phyloP scores from a whole-genome alignment of 2,329 filamentous ascomycete genomes.

The Pseudogymnoascus sp. region DNA sequence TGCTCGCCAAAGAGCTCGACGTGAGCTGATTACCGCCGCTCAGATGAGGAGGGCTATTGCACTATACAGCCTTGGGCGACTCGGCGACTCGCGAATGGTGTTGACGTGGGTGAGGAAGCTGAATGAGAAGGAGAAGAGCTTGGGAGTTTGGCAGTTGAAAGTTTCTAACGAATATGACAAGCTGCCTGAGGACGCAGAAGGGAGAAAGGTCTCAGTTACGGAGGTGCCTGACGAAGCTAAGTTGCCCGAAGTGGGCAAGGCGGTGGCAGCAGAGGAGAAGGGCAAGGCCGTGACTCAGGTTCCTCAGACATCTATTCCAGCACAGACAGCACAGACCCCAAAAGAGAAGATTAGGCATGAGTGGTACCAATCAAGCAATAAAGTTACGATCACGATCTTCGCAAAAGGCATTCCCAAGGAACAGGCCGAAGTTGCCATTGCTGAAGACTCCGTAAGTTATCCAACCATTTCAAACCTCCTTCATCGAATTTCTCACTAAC shows the following conservation, averaged over 20 bases:
- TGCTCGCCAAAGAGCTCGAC: conserved; percentile 61
- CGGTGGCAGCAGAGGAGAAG: conserved; percentile 17
- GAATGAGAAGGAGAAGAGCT: conserved; percentile 43
- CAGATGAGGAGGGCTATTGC: conserved; percentile 74
- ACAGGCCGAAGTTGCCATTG: conserved; percentile 41
- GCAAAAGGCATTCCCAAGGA: conserved; percentile 57
- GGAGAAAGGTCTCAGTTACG: conserved; percentile 36
- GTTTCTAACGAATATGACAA: conserved; percentile 43
- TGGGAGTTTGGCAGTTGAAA: conserved; percentile 54
- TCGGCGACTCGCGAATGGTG: conserved; percentile 68
- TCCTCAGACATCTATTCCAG: conserved; percentile 9
- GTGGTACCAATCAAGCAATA: conserved; percentile 59
- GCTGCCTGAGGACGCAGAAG: conserved; percentile 43
- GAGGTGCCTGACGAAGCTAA: conserved; percentile 45
- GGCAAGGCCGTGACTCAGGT: conserved; percentile 6
- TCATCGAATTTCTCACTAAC: conserved; percentile 12
- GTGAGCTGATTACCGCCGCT: conserved; percentile 69
- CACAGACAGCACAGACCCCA: conserved; percentile 32
- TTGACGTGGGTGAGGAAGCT: conserved; percentile 51
- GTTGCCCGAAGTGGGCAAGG: conserved; percentile 31
- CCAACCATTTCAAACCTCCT: conserved; percentile 12
- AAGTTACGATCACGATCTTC: conserved; percentile 56
- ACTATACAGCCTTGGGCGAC: conserved; percentile 61
- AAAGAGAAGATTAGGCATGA: conserved; percentile 58
- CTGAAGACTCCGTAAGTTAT: conserved; percentile 20